Percentiles rank a stretch among this genome's conserved stretches.
phyloP scores from a whole-genome alignment of 2,329 filamentous ascomycete species.

The Sporothrix dimorphospora region DNA sequence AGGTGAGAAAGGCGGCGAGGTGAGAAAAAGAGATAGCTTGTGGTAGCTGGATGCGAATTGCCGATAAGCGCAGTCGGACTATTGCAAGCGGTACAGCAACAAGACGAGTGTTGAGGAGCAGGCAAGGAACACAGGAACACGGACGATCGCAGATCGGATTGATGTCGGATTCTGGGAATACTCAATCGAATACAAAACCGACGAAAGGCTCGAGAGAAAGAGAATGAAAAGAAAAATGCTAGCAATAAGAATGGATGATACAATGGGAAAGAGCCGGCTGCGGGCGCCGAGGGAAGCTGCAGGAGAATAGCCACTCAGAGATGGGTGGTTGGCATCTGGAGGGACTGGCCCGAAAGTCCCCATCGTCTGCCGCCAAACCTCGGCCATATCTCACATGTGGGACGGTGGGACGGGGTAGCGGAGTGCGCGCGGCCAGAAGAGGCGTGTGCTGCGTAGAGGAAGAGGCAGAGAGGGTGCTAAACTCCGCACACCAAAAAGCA shows the following conservation, averaged over 20 bases:
- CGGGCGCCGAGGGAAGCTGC: constrained; percentile 27
- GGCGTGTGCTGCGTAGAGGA: constrained; percentile 23
- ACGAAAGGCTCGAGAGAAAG: not conserved
- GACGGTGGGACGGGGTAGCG: constrained; percentile 29
- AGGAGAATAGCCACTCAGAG: constrained; percentile 25
- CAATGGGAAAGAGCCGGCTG: constrained; percentile 14
- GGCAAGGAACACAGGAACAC: not conserved
- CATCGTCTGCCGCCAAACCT: constrained; percentile 32
- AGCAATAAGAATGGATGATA: not conserved
- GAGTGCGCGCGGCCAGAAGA: constrained; percentile 33
- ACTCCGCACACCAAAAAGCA: constrained; percentile 18
- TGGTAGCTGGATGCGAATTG: not conserved
- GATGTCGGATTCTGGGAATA: not conserved
- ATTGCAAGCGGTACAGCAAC: constrained; percentile 22
- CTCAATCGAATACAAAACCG: constrained; percentile 7
- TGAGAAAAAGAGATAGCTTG: constrained; percentile 12
- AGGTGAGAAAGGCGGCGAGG: not conserved
- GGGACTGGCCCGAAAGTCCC: constrained; percentile 25
- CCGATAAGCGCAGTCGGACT: constrained; percentile 20
- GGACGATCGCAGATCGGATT: not conserved
- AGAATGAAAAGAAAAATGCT: constrained; percentile 15
- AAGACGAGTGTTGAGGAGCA: not conserved
- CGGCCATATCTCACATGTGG: constrained; percentile 35
- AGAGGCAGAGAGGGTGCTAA: constrained; percentile 3
- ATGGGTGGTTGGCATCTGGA: constrained; percentile 20